Evolutionary conservation across 305 asterid genomes (phyloP), one percentile per base, ranked within the genome.

Genomic region (Fraxinus sp.): DNA sequence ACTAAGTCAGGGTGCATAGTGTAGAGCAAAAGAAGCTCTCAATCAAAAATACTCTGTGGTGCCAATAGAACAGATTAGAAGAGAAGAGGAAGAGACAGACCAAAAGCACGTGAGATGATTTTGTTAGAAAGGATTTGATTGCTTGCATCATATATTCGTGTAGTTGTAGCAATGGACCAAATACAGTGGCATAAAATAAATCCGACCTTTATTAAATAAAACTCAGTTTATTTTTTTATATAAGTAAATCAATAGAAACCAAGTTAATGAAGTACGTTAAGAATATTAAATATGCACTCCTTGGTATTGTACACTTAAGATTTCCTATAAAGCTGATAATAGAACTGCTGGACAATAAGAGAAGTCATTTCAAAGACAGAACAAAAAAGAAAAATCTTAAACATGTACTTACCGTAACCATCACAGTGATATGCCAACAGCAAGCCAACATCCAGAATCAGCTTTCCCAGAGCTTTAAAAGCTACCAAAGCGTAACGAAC

Each of bases 401-500:
- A 52, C 28, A 57, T 59, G 80, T 79, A 87, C 93, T 85, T 80
- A 93, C 98, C 94, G 79, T 91, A 95, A 43, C 80, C 87, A 87
- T 95, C 98, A 80, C 98, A 94, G 84, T 94, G 98, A 90, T 86
- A 87, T 16, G 98, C 97, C 91, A 95, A 80, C 80, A 95, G 89
- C 92, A 94, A 87, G 76, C 98, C 98, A 81, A 95, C 98, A 87
- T 95, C 97, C 84, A 94, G 90, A 84, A 95, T 91, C 89, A 95
- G 88, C 92, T 91, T 92, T 81, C 98, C 98, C 70, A 95, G 96
- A 79, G 93, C 89, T 85, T 95, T 95, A 85, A 95, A 95, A 55
- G 92, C 98, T 93, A 89, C 77, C 88, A 55, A 68, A 86, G n/a
- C 26, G 22, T 75, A 52, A 75, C 71, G 28, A 68, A 20, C 59